Base-by-base conservation (phyloP, 108 stramenopile genomes). In the Pseudonitzschia pungens region DNA sequence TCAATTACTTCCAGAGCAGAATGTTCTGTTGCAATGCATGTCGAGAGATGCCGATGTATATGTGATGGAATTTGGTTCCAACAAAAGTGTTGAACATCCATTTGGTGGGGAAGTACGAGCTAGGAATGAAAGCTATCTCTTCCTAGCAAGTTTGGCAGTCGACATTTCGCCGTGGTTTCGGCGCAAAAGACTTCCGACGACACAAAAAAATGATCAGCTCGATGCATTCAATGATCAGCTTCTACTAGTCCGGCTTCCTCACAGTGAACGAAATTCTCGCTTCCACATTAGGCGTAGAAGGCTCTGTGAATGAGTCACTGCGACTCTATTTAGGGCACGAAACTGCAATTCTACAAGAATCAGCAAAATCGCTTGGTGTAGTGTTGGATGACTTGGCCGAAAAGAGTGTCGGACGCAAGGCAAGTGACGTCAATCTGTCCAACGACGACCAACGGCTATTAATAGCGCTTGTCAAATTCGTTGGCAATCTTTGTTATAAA, bases 401-500 rank as follows among this genome's bases (percentile, higher is more conserved):
- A 8, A 52, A 70, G 20, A 88, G 75, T 55, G 36, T 31, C 22
- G 92, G 89, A 18, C 57, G 67, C 28, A 86, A 74, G 27, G 82
- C 86, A 48, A 64, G 90, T 51, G 90, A 90, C 26, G 43, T 91
- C 50, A 62, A 76, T 21, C 44, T 94, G 20, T 60, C 57, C 20
- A 16, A 68, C 40, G 81, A 86, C 20, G 85, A 94, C 16, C 91
- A 94, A 69, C 62, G 75, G 36, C 68, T 71, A 22, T 80, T 89
- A 36, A 77, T 80, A 32, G 52, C 76, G 7, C 65, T 84, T 42
- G 93, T 94, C 32, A 88, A 89, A 48, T 65, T 91, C 44, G 50
- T 91, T 52, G 91, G 88, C 0, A 94, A 94, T 68, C 50, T 91
- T 53, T 85, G 85, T 54, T 89, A 81, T 67, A 76, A 82, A 57